Conservation (phyloP, 2,329 filamentous ascomycete genomes). For the Fusarium sp. region DNA sequence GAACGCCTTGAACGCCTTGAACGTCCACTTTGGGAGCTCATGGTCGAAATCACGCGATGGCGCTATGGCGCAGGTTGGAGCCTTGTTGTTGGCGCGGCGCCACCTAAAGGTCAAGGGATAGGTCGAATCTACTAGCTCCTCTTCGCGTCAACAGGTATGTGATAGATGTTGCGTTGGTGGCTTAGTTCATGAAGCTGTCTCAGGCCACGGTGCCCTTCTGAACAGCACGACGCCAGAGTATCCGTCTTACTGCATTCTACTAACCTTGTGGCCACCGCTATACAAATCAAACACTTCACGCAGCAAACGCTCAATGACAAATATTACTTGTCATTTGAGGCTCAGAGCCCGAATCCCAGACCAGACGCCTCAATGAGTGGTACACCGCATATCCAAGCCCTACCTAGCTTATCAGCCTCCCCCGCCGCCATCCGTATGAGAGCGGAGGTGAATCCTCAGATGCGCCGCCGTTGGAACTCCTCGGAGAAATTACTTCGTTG, state of each 20-base stretch:
- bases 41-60: neutral
- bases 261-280: neutral
- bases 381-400: neutral
- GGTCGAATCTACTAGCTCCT: neutral
- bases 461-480: neutral
- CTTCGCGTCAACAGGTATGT: neutral
- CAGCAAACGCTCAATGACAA: neutral
- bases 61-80: neutral
- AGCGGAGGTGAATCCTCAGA: neutral
- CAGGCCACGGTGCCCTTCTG: neutral
- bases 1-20: neutral
- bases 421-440: neutral
- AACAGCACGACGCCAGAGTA: neutral
- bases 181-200: neutral
- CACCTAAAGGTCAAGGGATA: neutral
- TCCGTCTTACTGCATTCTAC: neutral
- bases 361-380: neutral
- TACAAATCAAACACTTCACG: neutral
- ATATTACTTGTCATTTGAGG: neutral
- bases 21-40: neutral
- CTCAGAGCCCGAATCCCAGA: neutral
- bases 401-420: neutral
- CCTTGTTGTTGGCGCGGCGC: neutral
- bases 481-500: neutral
- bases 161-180: neutral